Evolutionary conservation across 495 filamentous ascomycete genomes (phyloP).

Genomic region (Xanthoparmelia taractica): DNA sequence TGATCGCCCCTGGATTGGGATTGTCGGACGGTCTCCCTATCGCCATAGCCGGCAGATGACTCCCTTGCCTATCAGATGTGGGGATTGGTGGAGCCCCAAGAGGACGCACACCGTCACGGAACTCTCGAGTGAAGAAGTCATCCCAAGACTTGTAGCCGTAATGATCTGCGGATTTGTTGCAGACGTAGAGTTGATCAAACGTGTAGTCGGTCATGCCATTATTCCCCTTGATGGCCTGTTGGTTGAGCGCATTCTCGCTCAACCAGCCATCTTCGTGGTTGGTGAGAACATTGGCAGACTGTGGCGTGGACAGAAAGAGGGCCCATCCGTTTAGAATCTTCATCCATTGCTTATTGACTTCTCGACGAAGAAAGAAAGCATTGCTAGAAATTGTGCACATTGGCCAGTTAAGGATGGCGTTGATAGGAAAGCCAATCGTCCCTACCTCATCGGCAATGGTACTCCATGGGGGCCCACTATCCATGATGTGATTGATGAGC

Average conservation of each 20-base stretch:
- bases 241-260: slow-evolving; percentile 35
- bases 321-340: slow-evolving; percentile 63
- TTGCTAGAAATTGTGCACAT: slow-evolving; percentile 63
- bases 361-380: slow-evolving; percentile 56
- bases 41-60: too few species aligned
- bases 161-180: slow-evolving; percentile 40
- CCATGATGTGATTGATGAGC: slow-evolving; percentile 57
- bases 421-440: slow-evolving; percentile 61
- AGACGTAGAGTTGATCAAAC: slow-evolving; percentile 44
- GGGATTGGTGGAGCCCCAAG: slow-evolving; percentile 24
- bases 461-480: slow-evolving; percentile 54
- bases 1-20: slow-evolving; percentile 35
- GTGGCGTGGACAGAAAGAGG: slow-evolving; percentile 44
- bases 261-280: slow-evolving; percentile 46
- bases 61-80: too few species aligned
- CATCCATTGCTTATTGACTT: slow-evolving; percentile 62
- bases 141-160: slow-evolving; percentile 65
- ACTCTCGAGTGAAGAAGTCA: slow-evolving; percentile 62
- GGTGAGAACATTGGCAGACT: slow-evolving; percentile 45
- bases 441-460: slow-evolving; percentile 45
- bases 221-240: slow-evolving; percentile 45
- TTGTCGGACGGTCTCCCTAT: slow-evolving; percentile 21
- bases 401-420: slow-evolving; percentile 63
- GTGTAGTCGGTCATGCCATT: slow-evolving; percentile 31
- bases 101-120: slow-evolving; percentile 49